Conservation (phyloP, 1,284 basidiomycete species). For the Puccinia hordei region DNA sequence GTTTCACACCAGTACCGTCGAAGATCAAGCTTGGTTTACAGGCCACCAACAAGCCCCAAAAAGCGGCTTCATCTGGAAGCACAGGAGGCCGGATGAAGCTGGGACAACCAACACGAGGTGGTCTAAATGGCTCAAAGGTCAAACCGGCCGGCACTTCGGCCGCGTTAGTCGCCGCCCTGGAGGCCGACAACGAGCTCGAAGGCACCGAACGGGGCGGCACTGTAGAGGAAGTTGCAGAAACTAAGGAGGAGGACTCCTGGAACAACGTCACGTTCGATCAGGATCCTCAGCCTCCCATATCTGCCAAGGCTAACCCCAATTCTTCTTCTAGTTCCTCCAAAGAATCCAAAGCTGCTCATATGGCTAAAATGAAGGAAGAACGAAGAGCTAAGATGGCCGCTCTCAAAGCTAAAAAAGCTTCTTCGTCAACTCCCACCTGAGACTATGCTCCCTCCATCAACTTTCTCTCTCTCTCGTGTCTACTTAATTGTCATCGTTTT, state of each 20-base stretch:
- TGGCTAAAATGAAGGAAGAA: slow-evolving; percentile 51
- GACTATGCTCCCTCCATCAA: neutral
- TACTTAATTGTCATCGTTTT: too few relatives aligned
- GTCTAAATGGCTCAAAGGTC: neutral
- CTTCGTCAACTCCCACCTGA: neutral
- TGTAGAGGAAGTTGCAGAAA: neutral
- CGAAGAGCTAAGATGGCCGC: slow-evolving; percentile 50
- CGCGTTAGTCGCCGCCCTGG: slow-evolving; percentile 42
- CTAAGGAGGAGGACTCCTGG: neutral
- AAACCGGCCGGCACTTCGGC: slow-evolving; percentile 1
- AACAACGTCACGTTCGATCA: neutral
- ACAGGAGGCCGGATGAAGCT: slow-evolving; percentile 23
- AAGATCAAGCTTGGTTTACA: slow-evolving; percentile 37
- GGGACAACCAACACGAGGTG: neutral
- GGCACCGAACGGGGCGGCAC: slow-evolving; percentile 22
- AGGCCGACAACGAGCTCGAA: slow-evolving; percentile 43
- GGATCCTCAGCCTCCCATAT: neutral
- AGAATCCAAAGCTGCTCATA: slow-evolving; percentile 49
- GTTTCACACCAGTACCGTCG: slow-evolving; percentile 43
- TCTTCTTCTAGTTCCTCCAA: slow-evolving; percentile 2
- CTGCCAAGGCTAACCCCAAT: neutral
- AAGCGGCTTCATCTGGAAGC: neutral
- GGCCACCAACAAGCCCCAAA: slow-evolving; percentile 4
- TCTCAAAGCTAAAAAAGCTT: slow-evolving; percentile 47
- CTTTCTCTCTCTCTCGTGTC: neutral